Base-by-base conservation (phyloP, 2,329 filamentous ascomycete species). In the Dothiorella sarmentorum region DNA sequence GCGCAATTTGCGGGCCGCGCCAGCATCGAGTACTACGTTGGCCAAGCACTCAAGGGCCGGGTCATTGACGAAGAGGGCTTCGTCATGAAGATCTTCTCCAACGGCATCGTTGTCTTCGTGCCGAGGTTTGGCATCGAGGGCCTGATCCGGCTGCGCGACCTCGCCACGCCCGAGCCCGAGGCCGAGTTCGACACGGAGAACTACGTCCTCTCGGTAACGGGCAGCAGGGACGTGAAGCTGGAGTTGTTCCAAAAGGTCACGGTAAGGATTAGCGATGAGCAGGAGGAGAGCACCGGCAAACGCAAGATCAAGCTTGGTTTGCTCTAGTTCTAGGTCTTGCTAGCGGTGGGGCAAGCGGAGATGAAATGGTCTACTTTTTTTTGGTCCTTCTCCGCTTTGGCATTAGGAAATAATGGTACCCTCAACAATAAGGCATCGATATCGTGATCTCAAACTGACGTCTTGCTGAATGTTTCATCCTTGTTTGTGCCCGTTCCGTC, bases 1-100 rank as follows among this genome's bases (percentile, higher is more conserved):
- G 94, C 94, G 29, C 94, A 99, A 75, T 88, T 96, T 76, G 94
- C 94, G 2, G 93, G 93, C 33, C 86, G 94, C 61, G 93, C 94
- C 24, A 94, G 89, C 66, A 92, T 99, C 63, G 92, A 96, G 67
- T 99, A 97, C 78, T 99, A 97, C 71, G 94, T 99, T 49, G 94
- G 94, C 0, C 94, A 99, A 76, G 91, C 93, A 11, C 86, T 99
- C 58, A 94, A 94, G 77, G 91, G 83, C 9, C 79, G 83, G 56
- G 79, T 84, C 15, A 76, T 86, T 7, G 87, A 92, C 66, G 92
- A 97, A 73, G 92, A 97, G 60, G 94, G 90, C 3, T 97, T 96
- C 72, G 86, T 99, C 44, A 96, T 99, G 89, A 90, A 90, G 70
- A 88, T 99, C 56, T 99, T 99, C 75, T 91, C 89, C 71, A 99